Conservation (phyloP, 2,329 filamentous ascomycete genomes). For the Ophiognomonia clavigignenti-juglandacearum region DNA sequence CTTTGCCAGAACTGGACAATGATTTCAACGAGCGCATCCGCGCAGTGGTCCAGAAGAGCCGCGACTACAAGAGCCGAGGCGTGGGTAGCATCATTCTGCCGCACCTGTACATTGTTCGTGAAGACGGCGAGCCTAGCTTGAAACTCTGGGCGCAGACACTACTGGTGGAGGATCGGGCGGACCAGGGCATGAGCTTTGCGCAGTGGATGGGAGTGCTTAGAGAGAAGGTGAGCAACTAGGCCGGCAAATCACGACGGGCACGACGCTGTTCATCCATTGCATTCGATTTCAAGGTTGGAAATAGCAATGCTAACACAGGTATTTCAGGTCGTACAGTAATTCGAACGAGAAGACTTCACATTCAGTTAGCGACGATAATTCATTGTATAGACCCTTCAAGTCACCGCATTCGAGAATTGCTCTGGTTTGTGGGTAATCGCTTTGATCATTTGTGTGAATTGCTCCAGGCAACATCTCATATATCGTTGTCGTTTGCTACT, state of each 20-base stretch:
- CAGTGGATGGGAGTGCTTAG: constrained; percentile 90
- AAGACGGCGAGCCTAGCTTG: constrained; percentile 92
- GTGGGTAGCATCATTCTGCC: constrained; percentile 92
- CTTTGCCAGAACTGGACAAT: constrained; percentile 81
- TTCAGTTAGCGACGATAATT: constrained; percentile 11
- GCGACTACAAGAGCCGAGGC: constrained; percentile 78
- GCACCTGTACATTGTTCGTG: constrained; percentile 86
- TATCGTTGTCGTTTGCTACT: too few species aligned
- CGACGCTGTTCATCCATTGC: background rate
- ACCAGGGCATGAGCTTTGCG: constrained; percentile 86
- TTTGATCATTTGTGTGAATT: too few species aligned
- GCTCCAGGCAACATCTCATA: too few species aligned
- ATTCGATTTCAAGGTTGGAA: background rate
- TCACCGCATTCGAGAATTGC: background rate
- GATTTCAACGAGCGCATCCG: constrained; percentile 96
- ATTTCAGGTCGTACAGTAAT: constrained; percentile 16
- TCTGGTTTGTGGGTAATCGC: too few species aligned
- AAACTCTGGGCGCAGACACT: constrained; percentile 97
- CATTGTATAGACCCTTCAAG: constrained; percentile 13
- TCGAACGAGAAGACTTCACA: background rate
- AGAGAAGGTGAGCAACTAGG: constrained; percentile 70
- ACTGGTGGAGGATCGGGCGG: constrained; percentile 88
- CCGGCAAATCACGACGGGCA: too few species aligned
- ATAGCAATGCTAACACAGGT: constrained; percentile 2
- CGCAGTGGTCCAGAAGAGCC: constrained; percentile 85